phyloP scores from a whole-genome alignment of 1,284 basidiomycete genomes.

The Porogramme epimiltina region DNA sequence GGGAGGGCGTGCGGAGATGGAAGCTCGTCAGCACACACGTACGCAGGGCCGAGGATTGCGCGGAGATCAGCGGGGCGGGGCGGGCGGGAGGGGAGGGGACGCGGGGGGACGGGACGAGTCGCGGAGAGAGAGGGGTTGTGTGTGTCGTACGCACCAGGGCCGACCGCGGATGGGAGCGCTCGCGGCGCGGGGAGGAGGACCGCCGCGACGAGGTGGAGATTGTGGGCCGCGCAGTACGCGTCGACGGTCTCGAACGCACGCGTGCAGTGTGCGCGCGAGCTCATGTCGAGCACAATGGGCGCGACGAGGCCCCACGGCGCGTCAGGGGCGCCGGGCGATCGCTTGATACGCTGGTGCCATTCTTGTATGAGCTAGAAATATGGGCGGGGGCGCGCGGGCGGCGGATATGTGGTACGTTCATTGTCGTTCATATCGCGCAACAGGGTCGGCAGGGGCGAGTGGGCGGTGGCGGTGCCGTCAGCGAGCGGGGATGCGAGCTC shows the following conservation, averaged over 20 bases:
- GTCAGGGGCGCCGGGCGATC: slow-evolving; percentile 21
- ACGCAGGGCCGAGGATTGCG: background rate
- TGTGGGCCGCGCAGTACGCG: slow-evolving; percentile 33
- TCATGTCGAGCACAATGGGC: slow-evolving; percentile 33
- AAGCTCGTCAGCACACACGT: too few species aligned
- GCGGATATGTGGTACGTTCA: background rate
- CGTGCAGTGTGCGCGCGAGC: slow-evolving; percentile 29
- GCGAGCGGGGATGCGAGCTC: too few species aligned
- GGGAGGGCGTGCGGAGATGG: background rate
- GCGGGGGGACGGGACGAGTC: too few species aligned
- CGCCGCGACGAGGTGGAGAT: slow-evolving; percentile 33
- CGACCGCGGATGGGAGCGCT: slow-evolving; percentile 13
- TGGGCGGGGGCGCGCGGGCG: background rate
- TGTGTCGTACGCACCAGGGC: background rate
- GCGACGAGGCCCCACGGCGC: slow-evolving; percentile 35
- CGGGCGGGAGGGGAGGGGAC: too few species aligned
- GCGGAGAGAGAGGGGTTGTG: too few species aligned
- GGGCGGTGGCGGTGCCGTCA: slow-evolving; percentile 2
- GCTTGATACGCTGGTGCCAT: slow-evolving; percentile 37
- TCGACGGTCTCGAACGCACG: slow-evolving; percentile 34
- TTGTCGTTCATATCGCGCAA: background rate
- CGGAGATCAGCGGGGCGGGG: background rate
- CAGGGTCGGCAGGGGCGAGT: background rate
- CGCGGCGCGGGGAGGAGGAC: slow-evolving; percentile 24
- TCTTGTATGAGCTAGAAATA: slow-evolving; percentile 34